These are phyloP conservation scores for Clonostachys sp. DNA, from an alignment of 2,329 filamentous ascomycete species.

Conservation along the genomic window DNA sequence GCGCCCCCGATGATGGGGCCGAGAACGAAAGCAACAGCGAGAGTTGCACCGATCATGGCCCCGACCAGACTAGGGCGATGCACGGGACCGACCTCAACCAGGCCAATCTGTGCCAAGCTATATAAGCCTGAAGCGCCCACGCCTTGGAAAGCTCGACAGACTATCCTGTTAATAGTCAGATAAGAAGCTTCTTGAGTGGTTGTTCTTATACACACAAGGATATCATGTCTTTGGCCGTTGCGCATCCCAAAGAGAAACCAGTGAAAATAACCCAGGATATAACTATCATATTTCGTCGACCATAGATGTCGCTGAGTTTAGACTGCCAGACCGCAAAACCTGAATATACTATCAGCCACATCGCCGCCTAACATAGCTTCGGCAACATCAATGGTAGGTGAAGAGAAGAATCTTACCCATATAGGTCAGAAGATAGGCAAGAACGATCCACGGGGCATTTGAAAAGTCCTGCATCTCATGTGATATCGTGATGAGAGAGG, in stretches of 20 bases:
- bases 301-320: slow-evolving; percentile 56
- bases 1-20: slow-evolving; percentile 54
- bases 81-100: slow-evolving; percentile 51
- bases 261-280: slow-evolving; percentile 49
- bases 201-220: slow-evolving; percentile 33
- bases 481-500: slow-evolving; percentile 52
- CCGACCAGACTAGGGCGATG: slow-evolving; percentile 49
- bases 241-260: slow-evolving; percentile 51
- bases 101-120: slow-evolving; percentile 51
- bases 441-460: slow-evolving; percentile 48
- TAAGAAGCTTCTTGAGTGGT: background rate
- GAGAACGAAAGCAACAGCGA: slow-evolving; percentile 53
- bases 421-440: slow-evolving; percentile 53
- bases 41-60: slow-evolving; percentile 48
- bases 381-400: background rate
- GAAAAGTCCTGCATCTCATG: slow-evolving; percentile 44
- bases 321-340: slow-evolving; percentile 54
- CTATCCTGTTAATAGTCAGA: slow-evolving; percentile 34
- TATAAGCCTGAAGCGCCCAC: slow-evolving; percentile 59
- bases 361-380: slow-evolving; percentile 5
- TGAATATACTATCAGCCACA: slow-evolving; percentile 9
- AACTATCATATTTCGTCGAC: slow-evolving; percentile 43
- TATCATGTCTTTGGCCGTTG: slow-evolving; percentile 41
- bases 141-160: slow-evolving; percentile 55
- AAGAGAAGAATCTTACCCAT: slow-evolving; percentile 31